A percentile compares a stretch with the other conserved stretches of the same genome.
These are phyloP conservation scores for Aspergillus texensis DNA, from an alignment of 2,329 filamentous ascomycete species.

Conservation along the genomic window DNA sequence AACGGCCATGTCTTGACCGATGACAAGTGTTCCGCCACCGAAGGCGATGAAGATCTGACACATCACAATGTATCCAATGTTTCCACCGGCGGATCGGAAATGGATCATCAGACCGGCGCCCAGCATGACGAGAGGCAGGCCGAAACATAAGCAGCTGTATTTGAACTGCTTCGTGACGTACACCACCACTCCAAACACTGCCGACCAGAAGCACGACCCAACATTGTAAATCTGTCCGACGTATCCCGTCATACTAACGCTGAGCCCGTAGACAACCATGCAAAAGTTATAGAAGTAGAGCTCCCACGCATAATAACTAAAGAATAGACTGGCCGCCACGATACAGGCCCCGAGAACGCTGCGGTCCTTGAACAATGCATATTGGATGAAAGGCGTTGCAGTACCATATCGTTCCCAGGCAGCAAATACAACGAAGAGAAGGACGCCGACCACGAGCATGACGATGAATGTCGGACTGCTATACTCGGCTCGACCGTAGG, in stretches of 20 bases:
- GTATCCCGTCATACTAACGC: conserved; percentile 47
- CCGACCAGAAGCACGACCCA: conserved; percentile 55
- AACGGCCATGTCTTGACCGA: conserved; percentile 61
- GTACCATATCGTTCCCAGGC: conserved; percentile 59
- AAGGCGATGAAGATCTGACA: conserved; percentile 60
- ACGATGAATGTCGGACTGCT: conserved; percentile 51
- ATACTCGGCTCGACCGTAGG: conserved; percentile 44
- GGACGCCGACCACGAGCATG: conserved; percentile 57
- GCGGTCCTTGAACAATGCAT: conserved; percentile 51
- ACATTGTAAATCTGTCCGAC: conserved; percentile 57
- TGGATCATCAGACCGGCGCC: conserved; percentile 59
- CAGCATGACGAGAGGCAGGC: conserved; percentile 54
- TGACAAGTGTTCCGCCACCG: conserved; percentile 56
- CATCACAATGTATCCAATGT: conserved; percentile 56
- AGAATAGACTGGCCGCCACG: conserved; percentile 50
- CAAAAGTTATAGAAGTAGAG: conserved; percentile 58
- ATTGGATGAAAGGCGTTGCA: conserved; percentile 57
- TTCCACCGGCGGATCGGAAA: conserved; percentile 51
- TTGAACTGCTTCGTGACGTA: conserved; percentile 57
- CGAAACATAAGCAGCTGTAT: conserved; percentile 54
- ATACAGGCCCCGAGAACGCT: conserved; percentile 57
- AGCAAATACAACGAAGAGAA: conserved; percentile 55
- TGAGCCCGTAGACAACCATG: conserved; percentile 55
- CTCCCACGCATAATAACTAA: conserved; percentile 58
- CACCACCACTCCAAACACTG: conserved; percentile 54